phyloP scores from a whole-genome alignment of 2,329 filamentous ascomycete genomes.

The Exophiala alcalophila region DNA sequence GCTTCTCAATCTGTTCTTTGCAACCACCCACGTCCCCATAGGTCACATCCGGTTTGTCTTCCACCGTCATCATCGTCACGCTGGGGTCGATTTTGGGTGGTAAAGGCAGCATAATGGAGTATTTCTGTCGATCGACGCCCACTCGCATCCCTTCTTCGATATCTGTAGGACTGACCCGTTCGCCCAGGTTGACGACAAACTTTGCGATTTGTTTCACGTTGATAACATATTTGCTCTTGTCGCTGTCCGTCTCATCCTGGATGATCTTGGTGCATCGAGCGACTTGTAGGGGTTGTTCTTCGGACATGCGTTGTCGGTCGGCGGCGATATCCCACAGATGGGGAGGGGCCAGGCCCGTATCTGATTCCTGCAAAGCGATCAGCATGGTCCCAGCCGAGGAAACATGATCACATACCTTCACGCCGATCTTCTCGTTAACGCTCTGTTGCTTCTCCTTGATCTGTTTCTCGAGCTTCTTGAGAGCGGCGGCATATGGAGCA shows the following conservation, averaged over 20 bases:
- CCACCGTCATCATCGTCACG: constrained; percentile 99
- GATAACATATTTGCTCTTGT: constrained; percentile 99
- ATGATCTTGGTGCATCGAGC: constrained; percentile 99
- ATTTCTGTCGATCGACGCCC: constrained; percentile 97
- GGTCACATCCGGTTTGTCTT: constrained; percentile 98
- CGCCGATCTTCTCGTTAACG: constrained; percentile 95
- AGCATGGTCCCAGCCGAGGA: constrained; percentile 1
- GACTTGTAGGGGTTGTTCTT: constrained; percentile 96
- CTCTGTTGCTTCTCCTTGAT: constrained; percentile 99
- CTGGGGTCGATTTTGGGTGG: constrained; percentile 98
- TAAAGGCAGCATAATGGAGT: constrained; percentile 93
- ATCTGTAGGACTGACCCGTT: constrained; percentile 95
- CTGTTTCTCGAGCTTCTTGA: constrained; percentile 98
- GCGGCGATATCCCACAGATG: constrained; percentile 98
- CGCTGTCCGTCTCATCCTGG: constrained; percentile 87
- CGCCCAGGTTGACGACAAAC: constrained; percentile 96
- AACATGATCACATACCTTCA: constrained; percentile 37
- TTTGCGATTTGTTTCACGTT: constrained; percentile 99
- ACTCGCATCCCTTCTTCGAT: constrained; percentile 99
- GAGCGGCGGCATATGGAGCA: constrained; percentile 84
- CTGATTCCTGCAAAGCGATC: constrained; percentile 71
- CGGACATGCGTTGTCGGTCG: constrained; percentile 95
- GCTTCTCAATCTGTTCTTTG: constrained; percentile 99
- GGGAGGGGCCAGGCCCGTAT: constrained; percentile 94
- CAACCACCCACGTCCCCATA: constrained; percentile 98